These are phyloP conservation scores for Setaria viridis DNA, from an alignment of 202 grass and related monocot genomes.

Conservation along the genomic window DNA sequence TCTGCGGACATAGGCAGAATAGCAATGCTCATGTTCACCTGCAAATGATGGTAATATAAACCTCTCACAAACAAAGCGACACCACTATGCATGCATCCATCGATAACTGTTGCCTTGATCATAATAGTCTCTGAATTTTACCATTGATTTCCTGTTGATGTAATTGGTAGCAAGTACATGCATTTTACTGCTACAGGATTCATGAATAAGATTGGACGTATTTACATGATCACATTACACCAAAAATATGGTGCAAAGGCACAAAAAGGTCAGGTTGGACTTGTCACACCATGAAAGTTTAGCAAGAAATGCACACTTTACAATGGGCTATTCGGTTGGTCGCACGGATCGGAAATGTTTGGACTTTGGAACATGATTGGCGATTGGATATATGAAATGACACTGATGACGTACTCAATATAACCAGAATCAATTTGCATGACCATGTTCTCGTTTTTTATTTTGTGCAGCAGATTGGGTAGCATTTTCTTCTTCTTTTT, in stretches of 20 bases:
- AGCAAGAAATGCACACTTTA: background rate
- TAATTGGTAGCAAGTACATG: background rate
- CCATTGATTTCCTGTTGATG: background rate
- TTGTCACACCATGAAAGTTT: background rate
- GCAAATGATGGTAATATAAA: constrained; percentile 37
- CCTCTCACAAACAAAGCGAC: background rate
- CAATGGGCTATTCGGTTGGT: background rate
- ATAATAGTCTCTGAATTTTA: background rate
- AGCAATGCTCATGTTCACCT: constrained; percentile 99
- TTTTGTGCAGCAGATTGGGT: background rate
- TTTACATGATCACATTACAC: background rate
- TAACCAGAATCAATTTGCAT: background rate
- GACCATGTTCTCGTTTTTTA: background rate
- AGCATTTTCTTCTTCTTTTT: background rate
- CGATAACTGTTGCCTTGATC: background rate
- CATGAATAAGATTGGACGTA: background rate
- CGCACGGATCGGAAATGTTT: background rate
- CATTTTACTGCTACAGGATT: background rate
- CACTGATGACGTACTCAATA: background rate
- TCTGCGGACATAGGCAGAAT: constrained; percentile 95
- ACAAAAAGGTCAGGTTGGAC: background rate
- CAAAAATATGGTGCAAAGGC: background rate
- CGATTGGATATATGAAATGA: background rate
- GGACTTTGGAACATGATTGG: background rate
- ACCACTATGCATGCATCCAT: background rate